Evolutionary conservation across 2,329 filamentous ascomycete species (phyloP).

Genomic region (Penicillium corylophilum): DNA sequence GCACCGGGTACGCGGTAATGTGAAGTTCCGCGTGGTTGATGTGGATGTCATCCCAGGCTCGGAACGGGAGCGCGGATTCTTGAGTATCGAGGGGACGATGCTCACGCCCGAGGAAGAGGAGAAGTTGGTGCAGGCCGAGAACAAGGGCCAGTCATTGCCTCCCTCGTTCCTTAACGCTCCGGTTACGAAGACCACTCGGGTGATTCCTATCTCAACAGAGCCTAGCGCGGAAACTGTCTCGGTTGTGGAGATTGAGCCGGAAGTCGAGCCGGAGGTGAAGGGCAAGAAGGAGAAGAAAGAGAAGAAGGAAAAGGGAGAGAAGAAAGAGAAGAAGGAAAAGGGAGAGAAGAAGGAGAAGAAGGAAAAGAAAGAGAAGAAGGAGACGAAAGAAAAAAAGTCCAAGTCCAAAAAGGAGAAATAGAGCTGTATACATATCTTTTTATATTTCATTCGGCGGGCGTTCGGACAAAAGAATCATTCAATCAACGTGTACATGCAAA

Average conservation of each 20-base stretch:
- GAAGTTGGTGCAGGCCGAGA: slow-evolving; percentile 57
- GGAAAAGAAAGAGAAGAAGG: slow-evolving; percentile 14
- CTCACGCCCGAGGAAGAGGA: slow-evolving; percentile 67
- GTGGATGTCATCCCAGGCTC: slow-evolving; percentile 71
- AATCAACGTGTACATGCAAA: slow-evolving; percentile 13
- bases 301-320: slow-evolving; percentile 7
- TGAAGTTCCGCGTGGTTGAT: slow-evolving; percentile 78
- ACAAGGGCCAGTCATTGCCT: slow-evolving; percentile 34
- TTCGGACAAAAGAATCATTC: slow-evolving; percentile 15
- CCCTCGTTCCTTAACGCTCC: slow-evolving; percentile 16
- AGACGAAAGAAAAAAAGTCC: slow-evolving; percentile 9
- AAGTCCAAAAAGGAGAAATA: slow-evolving; percentile 14
- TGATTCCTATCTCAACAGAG: slow-evolving; percentile 19
- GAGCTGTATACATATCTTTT: slow-evolving; percentile 6
- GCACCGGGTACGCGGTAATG: slow-evolving; percentile 65
- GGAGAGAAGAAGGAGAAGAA: slow-evolving; percentile 1
- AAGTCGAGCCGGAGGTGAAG: slow-evolving; percentile 2
- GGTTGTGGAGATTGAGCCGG: slow-evolving; percentile 17
- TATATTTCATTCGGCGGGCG: slow-evolving; percentile 18
- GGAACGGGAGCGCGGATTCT: slow-evolving; percentile 70
- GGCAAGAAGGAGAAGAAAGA: background rate
- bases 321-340: slow-evolving; percentile 13
- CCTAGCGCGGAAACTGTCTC: slow-evolving; percentile 15
- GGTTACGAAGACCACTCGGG: slow-evolving; percentile 17
- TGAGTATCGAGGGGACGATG: slow-evolving; percentile 88